Evolutionary conservation across 495 filamentous ascomycete genomes (phyloP).

Genomic region (Tuber melanosporum): DNA sequence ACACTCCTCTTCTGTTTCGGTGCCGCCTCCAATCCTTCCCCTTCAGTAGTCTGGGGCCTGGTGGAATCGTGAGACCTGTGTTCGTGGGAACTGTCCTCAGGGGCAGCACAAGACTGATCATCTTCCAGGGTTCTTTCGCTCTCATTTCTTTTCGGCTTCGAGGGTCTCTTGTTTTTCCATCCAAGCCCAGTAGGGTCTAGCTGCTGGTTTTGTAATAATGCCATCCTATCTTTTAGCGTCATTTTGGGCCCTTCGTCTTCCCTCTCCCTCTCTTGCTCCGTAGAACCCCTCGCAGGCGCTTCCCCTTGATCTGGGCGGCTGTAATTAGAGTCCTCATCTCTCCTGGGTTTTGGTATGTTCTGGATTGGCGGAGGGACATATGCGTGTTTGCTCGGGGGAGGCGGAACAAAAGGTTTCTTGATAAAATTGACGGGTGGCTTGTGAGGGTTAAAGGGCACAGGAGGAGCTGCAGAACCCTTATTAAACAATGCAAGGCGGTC

Average conservation of each 20-base stretch:
- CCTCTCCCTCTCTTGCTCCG: constrained; percentile 44
- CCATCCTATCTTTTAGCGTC: constrained; percentile 89
- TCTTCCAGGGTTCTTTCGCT: constrained; percentile 35
- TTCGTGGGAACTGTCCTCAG: constrained; percentile 15
- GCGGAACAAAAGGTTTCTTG: constrained; percentile 97
- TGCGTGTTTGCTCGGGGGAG: constrained; percentile 87
- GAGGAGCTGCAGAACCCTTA: constrained; percentile 73
- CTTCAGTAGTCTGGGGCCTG: constrained; percentile 5
- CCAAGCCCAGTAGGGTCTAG: constrained; percentile 65
- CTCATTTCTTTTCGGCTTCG: constrained; percentile 67
- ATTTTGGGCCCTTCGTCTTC: constrained; percentile 75
- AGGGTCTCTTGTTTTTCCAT: constrained; percentile 86
- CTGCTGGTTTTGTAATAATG: constrained; percentile 87
- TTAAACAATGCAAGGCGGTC: constrained; percentile 98
- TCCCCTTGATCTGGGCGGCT: constrained; percentile 62
- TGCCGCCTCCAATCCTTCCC: constrained; percentile 10
- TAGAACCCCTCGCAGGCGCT: constrained; percentile 45
- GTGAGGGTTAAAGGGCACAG: constrained; percentile 77
- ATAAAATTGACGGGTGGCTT: constrained; percentile 64
- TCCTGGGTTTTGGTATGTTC: constrained; percentile 67
- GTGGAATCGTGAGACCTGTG: constrained; percentile 25
- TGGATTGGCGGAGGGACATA: constrained; percentile 70
- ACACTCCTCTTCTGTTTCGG: constrained; percentile 29
- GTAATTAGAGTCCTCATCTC: constrained; percentile 68
- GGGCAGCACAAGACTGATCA: constrained; percentile 6